phyloP scores from a whole-genome alignment of 306 rosid species.

The Cucurbita ficifolia region DNA sequence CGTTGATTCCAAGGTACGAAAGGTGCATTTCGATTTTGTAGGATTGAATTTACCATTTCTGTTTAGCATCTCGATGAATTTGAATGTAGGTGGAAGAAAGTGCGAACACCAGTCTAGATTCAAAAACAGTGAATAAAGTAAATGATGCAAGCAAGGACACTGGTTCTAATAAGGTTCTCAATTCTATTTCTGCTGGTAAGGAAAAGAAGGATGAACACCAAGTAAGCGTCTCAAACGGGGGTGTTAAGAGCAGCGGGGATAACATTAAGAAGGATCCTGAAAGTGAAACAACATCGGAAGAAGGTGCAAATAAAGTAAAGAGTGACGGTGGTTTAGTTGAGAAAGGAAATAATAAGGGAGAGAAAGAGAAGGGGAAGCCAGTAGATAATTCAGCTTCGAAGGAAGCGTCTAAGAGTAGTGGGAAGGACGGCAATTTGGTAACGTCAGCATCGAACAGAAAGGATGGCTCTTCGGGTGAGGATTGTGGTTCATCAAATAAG shows the following conservation, averaged over 20 bases:
- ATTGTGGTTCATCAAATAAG: constrained; percentile 28
- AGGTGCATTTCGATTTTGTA: neutral
- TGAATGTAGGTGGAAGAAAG: constrained; percentile 17
- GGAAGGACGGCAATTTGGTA: constrained; percentile 3
- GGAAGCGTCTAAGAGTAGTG: constrained; percentile 9
- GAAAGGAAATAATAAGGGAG: constrained; percentile 1
- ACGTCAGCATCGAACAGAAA: constrained; percentile 4
- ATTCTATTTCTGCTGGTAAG: neutral
- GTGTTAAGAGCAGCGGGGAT: constrained; percentile 3
- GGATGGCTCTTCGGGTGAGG: constrained; percentile 21
- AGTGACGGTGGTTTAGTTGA: neutral
- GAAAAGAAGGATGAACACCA: constrained; percentile 8
- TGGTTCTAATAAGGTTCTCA: neutral
- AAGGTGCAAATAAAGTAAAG: constrained; percentile 2
- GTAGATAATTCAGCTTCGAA: constrained; percentile 3
- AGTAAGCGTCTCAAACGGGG: constrained; percentile 7
- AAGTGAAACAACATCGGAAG: constrained; percentile 1
- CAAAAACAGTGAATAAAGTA: neutral
- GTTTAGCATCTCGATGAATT: neutral
- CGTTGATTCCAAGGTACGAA: constrained; percentile 21
- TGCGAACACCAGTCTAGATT: constrained; percentile 7
- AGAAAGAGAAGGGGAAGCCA: constrained; percentile 8
- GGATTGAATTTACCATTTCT: neutral
- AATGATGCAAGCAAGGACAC: constrained; percentile 3
- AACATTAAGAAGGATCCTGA: constrained; percentile 8